Evolutionary conservation across 495 filamentous ascomycete species (phyloP).

Genomic region (Penicillium turbatum): DNA sequence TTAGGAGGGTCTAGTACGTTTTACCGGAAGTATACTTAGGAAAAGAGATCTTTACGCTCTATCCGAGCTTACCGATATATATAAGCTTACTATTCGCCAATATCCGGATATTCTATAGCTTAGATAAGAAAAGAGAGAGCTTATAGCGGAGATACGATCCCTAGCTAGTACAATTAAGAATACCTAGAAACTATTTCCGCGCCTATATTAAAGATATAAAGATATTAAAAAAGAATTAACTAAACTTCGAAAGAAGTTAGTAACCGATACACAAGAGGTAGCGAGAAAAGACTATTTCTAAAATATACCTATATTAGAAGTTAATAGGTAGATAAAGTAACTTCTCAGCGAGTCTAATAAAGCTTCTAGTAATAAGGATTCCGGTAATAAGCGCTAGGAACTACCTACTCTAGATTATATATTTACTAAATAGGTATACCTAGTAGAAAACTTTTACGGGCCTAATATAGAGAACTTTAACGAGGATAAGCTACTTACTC

Average conservation of each 20-base stretch:
- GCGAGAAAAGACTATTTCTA: slow-evolving; percentile 32
- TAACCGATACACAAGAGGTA: slow-evolving; percentile 19
- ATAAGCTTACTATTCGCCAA: slow-evolving; percentile 24
- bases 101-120: slow-evolving; percentile 23
- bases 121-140: slow-evolving; percentile 28
- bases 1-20: slow-evolving; percentile 19
- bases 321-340: slow-evolving; percentile 27
- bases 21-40: slow-evolving; percentile 22
- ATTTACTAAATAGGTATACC: slow-evolving; percentile 24
- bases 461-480: slow-evolving; percentile 25
- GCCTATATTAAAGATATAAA: slow-evolving; percentile 26
- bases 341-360: slow-evolving; percentile 20
- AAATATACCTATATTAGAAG: slow-evolving; percentile 23
- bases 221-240: slow-evolving; percentile 18
- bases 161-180: slow-evolving; percentile 26
- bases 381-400: slow-evolving; percentile 8
- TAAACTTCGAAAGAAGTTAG: slow-evolving; percentile 23
- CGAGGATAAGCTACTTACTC: slow-evolving; percentile 23
- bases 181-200: slow-evolving; percentile 17
- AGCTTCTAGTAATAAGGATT: slow-evolving; percentile 13
- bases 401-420: slow-evolving; percentile 20
- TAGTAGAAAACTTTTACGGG: slow-evolving; percentile 29
- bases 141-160: slow-evolving; percentile 27
- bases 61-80: slow-evolving; percentile 23
- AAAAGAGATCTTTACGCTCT: slow-evolving; percentile 23